A percentile compares a stretch with the other conserved stretches of the same genome.
Conservation (phyloP, 495 filamentous ascomycete species). For the Glarea lozoyensis region DNA sequence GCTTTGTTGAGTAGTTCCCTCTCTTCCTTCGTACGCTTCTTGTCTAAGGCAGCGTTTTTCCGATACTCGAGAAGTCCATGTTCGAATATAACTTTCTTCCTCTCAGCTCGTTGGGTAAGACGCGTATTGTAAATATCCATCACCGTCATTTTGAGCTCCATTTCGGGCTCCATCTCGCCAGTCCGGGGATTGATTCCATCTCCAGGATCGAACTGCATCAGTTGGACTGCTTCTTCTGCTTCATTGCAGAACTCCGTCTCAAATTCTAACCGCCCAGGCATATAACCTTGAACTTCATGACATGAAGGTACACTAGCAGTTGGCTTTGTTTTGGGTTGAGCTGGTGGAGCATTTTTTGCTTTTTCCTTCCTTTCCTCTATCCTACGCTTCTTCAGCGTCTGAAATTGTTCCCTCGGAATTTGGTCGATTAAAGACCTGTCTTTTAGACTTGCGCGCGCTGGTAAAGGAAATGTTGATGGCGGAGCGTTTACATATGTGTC, state of each 20-base stretch:
- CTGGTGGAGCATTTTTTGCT: conserved; percentile 71
- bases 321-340: conserved; percentile 88
- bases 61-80: conserved; percentile 87
- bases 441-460: conserved; percentile 69
- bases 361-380: conserved; percentile 90
- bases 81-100: conserved; percentile 95
- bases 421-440: conserved; percentile 68
- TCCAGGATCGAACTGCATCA: conserved; percentile 95
- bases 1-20: conserved; percentile 80
- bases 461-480: conserved; percentile 77
- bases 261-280: conserved; percentile 96
- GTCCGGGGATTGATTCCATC: conserved; percentile 80
- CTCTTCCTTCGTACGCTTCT: conserved; percentile 95
- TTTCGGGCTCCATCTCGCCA: conserved; percentile 82
- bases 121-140: conserved; percentile 98
- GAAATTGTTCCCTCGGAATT: conserved; percentile 86
- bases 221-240: conserved; percentile 94
- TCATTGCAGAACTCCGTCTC: conserved; percentile 98
- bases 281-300: conserved; percentile 97
- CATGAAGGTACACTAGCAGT: conserved; percentile 89
- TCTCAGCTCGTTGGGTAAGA: conserved; percentile 81
- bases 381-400: conserved; percentile 83
- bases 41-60: conserved; percentile 78
- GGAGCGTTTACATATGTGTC: conserved; percentile 78
- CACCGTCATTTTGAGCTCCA: conserved; percentile 93